Base-by-base conservation (phyloP, 805 yeast species). In the Saturnispora besseyi region DNA sequence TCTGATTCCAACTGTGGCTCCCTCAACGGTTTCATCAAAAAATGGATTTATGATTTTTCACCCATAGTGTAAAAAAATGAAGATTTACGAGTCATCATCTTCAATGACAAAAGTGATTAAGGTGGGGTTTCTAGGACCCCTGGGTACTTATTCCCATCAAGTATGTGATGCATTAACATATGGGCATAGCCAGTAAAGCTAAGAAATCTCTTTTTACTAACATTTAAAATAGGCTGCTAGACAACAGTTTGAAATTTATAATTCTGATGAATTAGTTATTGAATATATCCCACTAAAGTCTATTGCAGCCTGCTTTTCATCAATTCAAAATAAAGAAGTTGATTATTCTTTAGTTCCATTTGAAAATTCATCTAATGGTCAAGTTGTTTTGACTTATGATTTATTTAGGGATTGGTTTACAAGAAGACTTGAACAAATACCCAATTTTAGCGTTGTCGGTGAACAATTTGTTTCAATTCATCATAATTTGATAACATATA, bases 281-380 rank as follows among this genome's bases (percentile, higher is more conserved):
- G 45, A 57, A 41, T 62, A 63, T 53, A 34, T 58, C 37, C 62
- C 76, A 1, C 79, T 78, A 49, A 52, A 63, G 3, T 66, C 74
- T 7, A 78, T 78, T 26, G 68, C 67, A 13, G 79, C 78, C 24
- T 91, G 97, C 61, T 85, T 91, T 62, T 69, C 72, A 44, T 63
- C 70, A 1, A 66, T 84, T 32, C 56, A 64, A 3, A 67, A 71
- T 10, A 67, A 67, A 18, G 57, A 59, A 3, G 81, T 80, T n/a
- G 82, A 81, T 48, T 81, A 71, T 60, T 82, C 91, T 0, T 84
- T 89, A 10, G 84, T 93, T 2, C 99, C 99, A 1, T 78, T 87
- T 57, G 97, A 91, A 59, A 91, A 91, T 68, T 89, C 97, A 3
- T 84, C 97, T 2, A 93, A 91, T 64, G 99, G 99, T 0, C 90